Base-by-base conservation (phyloP, 176 grass and related monocot genomes). In the Guadua angustifolia region DNA sequence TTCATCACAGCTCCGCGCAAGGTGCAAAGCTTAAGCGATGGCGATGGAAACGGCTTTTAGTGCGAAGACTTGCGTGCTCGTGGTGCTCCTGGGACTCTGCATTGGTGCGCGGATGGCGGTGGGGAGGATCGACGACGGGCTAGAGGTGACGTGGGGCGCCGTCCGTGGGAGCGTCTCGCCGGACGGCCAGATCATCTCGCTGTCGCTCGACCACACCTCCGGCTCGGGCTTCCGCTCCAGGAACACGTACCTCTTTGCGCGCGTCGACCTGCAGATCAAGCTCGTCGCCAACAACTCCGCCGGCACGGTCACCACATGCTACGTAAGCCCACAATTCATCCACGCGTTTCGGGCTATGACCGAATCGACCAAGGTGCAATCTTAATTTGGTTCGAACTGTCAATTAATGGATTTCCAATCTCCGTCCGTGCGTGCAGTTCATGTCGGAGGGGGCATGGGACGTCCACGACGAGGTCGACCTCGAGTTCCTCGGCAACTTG, bases 291-390 rank as follows among this genome's bases (percentile, higher is more conserved):
- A 84, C 79, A 89, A 97, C 84, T 97, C 94, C 65, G 91, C 94
- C 50, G 94, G 94, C 89, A 97, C 94, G 9, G 94, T 94, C 85
- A 86, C 94, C 78, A 92, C 94, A 11, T 92, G 44, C 83, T 97
- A 94, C 65, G 94, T 97, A 89, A 71, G 91, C 51, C 19, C 5
- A 0, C 25, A 40, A 25, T 4, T 38, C 50, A 24, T 5, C 25
- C 59, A 7, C 19, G 12, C 17, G 45, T 44, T 26, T 40, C 47
- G 43, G 3, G 15, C 13, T 26, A 51, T 35, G 44, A 51, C 7
- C 33, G 78, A 73, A 38, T 74, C 19, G 39, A 62, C 32, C 64
- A 21, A 61, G 40, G 63, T 51, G 57, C n/a, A 10, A 6, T 6
- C 24, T 21, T 40, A 7, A 40, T 40, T 76, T 69, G 29, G 63